phyloP scores from a whole-genome alignment of 2,329 filamentous ascomycete species.

The Orbilia oligospora region DNA sequence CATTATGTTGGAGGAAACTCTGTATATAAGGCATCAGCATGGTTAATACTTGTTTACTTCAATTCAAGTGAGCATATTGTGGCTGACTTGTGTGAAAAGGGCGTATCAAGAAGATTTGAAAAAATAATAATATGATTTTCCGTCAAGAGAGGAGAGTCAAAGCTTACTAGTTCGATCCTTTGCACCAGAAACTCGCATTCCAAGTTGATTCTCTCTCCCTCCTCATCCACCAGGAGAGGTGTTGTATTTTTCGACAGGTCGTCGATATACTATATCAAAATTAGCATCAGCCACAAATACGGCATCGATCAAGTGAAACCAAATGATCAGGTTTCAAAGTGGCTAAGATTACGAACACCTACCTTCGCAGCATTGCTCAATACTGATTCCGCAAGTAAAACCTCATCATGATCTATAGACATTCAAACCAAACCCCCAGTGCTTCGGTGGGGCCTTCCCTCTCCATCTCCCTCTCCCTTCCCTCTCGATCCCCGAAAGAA shows the following conservation, averaged over 20 bases:
- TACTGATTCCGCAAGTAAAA: constrained; percentile 49
- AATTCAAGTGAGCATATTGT: constrained; percentile 34
- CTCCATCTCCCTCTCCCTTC: constrained; percentile 8
- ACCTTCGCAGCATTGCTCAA: constrained; percentile 59
- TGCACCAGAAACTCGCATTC: constrained; percentile 55
- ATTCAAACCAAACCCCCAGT: constrained; percentile 8
- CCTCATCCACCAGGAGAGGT: constrained; percentile 28
- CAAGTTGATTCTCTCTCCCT: constrained; percentile 48
- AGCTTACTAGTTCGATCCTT: constrained; percentile 49
- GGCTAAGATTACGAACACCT: background rate
- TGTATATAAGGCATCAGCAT: constrained; percentile 8
- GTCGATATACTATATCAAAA: constrained; percentile 49
- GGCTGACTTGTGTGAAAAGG: background rate
- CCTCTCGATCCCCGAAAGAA: background rate
- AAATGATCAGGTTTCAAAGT: background rate
- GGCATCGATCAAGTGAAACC: background rate
- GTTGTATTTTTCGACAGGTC: constrained; percentile 48
- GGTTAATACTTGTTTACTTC: constrained; percentile 38
- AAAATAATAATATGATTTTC: background rate
- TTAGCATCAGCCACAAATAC: constrained; percentile 8
- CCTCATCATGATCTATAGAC: constrained; percentile 44
- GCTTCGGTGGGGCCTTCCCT: constrained; percentile 3
- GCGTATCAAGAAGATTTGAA: too few species aligned
- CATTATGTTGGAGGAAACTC: constrained; percentile 80
- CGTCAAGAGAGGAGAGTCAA: background rate